Percentiles rank a stretch among this genome's conserved stretches.
Evolutionary conservation across 2,329 filamentous ascomycete genomes (phyloP).

Genomic region (Paraphaeosphaeria sporulosa): DNA sequence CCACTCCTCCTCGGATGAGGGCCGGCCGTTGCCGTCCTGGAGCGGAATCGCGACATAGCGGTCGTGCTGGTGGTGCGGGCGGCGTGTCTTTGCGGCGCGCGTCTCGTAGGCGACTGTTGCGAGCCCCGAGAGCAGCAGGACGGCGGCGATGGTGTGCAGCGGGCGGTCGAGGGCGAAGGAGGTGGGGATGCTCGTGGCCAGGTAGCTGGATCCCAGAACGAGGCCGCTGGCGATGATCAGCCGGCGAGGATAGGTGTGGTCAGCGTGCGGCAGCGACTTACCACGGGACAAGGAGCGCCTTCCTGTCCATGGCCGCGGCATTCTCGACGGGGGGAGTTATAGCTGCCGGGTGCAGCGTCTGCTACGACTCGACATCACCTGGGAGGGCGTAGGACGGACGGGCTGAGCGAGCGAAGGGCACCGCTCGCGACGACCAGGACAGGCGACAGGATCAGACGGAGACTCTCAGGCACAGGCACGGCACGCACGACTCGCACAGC

Average conservation of each 20-base stretch:
- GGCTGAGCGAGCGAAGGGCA: background rate
- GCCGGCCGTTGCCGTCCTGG: constrained; percentile 31
- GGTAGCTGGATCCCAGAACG: constrained; percentile 42
- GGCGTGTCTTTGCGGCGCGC: constrained; percentile 26
- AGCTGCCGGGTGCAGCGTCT: constrained; percentile 34
- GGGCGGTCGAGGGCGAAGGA: constrained; percentile 49
- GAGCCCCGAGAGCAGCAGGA: constrained; percentile 43
- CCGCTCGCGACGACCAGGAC: constrained; percentile 13
- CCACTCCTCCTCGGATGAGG: constrained; percentile 35
- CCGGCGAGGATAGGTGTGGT: constrained; percentile 11
- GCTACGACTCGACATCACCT: constrained; percentile 30
- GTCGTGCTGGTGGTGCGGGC: constrained; percentile 25
- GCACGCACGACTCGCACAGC: constrained; percentile 8
- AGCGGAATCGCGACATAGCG: constrained; percentile 44
- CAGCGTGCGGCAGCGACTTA: constrained; percentile 22
- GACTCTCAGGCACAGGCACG: constrained; percentile 8
- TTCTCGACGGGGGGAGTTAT: constrained; percentile 32
- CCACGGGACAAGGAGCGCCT: constrained; percentile 46
- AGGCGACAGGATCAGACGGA: constrained; percentile 12
- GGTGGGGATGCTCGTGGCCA: constrained; percentile 39
- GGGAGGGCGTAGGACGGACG: constrained; percentile 12
- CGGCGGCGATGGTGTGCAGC: constrained; percentile 41
- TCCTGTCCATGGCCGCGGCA: constrained; percentile 46
- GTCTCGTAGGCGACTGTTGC: constrained; percentile 39
- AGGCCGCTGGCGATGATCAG: constrained; percentile 39